These are phyloP conservation scores for Kwoniella botswanensis DNA, from an alignment of 768 basidiomycete species.

Conservation along the genomic window DNA sequence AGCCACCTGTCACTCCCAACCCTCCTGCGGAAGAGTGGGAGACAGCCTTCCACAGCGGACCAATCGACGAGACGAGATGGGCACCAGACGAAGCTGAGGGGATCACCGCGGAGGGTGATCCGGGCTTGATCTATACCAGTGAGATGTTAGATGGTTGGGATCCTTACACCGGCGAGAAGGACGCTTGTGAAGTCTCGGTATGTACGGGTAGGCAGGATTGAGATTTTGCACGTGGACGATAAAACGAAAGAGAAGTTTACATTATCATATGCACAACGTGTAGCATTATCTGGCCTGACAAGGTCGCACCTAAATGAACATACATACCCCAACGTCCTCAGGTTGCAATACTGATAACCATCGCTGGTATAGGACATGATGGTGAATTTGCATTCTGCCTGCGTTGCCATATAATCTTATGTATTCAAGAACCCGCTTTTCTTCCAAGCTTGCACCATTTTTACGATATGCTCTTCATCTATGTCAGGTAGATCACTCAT, in stretches of 20 bases:
- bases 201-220: conserved; percentile 43
- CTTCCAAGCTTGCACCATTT: conserved; percentile 61
- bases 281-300: neutral
- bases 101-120: conserved; percentile 45
- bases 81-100: conserved; percentile 51
- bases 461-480: conserved; percentile 54
- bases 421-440: conserved; percentile 57
- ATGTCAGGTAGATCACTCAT: conserved; percentile 51
- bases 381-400: too few relatives aligned
- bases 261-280: neutral
- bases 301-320: too few relatives aligned
- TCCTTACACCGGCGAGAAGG: conserved; percentile 55
- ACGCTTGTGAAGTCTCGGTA: conserved; percentile 54
- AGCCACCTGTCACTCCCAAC: conserved; percentile 44
- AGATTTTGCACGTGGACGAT: neutral
- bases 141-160: conserved; percentile 55
- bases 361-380: neutral
- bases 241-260: neutral
- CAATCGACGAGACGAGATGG: conserved; percentile 53
- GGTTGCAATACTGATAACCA: neutral
- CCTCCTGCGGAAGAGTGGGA: conserved; percentile 45
- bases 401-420: too few relatives aligned
- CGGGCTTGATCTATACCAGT: conserved; percentile 47
- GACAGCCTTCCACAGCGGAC: conserved; percentile 50
- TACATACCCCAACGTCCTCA: neutral